phyloP scores from a whole-genome alignment of 2,329 filamentous ascomycete genomes.

The Penicillium sp. region DNA sequence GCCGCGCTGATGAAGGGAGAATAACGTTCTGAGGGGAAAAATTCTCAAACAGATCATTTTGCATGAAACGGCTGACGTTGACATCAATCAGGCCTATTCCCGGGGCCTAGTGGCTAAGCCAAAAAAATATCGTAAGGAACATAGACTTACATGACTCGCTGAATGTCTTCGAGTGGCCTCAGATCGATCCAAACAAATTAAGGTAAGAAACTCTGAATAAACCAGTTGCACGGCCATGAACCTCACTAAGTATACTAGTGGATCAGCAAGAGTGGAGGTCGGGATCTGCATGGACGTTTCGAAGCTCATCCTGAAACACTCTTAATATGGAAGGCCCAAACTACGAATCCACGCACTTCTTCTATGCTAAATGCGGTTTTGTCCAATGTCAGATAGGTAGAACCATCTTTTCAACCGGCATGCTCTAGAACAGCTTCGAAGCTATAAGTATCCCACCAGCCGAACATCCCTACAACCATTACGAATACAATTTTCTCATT shows the following conservation, averaged over 20 bases:
- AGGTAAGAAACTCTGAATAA: not conserved
- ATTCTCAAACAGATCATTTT: not conserved
- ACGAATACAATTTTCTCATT: too few relatives aligned
- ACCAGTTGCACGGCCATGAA: not conserved
- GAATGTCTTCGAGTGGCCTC: not conserved
- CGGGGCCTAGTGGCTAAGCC: not conserved
- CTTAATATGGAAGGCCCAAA: not conserved
- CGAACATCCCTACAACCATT: not conserved
- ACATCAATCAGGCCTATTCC: not conserved
- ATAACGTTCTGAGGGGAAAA: not conserved
- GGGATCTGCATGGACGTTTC: conserved; percentile 2
- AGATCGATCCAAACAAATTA: not conserved
- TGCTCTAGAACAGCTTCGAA: not conserved
- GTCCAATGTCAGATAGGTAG: not conserved
- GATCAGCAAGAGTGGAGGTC: not conserved
- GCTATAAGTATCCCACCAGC: not conserved
- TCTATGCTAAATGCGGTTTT: not conserved
- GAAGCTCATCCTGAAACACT: not conserved
- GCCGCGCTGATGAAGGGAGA: not conserved
- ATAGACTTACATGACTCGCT: not conserved
- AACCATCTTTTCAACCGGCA: too few relatives aligned
- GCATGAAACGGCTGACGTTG: not conserved
- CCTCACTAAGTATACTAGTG: not conserved
- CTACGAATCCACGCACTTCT: not conserved
- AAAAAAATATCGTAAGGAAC: not conserved